Evolutionary conservation across 129 eudicot species (phyloP).

Genomic region (Calendula officinalis): DNA sequence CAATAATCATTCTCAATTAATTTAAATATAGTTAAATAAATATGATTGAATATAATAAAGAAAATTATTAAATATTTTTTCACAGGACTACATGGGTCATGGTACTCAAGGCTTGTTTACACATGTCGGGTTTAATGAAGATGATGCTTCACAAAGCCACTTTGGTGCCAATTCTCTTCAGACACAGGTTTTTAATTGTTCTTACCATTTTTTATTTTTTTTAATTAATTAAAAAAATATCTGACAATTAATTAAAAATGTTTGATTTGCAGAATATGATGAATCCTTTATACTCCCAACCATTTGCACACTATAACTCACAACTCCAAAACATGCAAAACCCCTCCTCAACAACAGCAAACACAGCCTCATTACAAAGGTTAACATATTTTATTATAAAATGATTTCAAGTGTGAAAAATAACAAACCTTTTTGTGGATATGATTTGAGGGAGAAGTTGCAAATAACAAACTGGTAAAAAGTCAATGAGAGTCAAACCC

Average conservation of each 20-base stretch:
- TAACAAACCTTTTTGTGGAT: constrained; percentile 2
- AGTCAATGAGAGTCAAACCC: constrained; percentile 3
- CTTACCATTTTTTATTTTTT: not conserved
- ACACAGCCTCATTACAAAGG: constrained; percentile 65
- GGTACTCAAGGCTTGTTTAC: constrained; percentile 93
- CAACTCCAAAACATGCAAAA: constrained; percentile 66
- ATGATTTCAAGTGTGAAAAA: constrained; percentile 12
- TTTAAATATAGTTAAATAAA: not conserved
- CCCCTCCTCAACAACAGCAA: constrained; percentile 35
- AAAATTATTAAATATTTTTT: not conserved
- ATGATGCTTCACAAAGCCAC: constrained; percentile 73
- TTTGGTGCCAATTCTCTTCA: constrained; percentile 65
- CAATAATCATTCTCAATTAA: not conserved
- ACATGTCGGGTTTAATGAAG: constrained; percentile 76
- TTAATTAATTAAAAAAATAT: not conserved
- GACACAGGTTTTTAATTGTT: constrained; percentile 53
- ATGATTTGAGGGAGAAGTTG: constrained; percentile 1
- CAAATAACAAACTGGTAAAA: constrained; percentile 10
- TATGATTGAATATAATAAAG: not conserved
- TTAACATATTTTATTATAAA: constrained; percentile 31
- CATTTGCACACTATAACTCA: constrained; percentile 67
- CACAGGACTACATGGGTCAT: constrained; percentile 88
- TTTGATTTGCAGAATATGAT: constrained; percentile 47
- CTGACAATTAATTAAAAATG: not conserved
- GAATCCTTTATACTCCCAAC: constrained; percentile 92